Evolutionary conservation across 176 grass and related monocot genomes (phyloP), one percentile per base, ranked within the genome.

Genomic region (Puya raimondii): DNA sequence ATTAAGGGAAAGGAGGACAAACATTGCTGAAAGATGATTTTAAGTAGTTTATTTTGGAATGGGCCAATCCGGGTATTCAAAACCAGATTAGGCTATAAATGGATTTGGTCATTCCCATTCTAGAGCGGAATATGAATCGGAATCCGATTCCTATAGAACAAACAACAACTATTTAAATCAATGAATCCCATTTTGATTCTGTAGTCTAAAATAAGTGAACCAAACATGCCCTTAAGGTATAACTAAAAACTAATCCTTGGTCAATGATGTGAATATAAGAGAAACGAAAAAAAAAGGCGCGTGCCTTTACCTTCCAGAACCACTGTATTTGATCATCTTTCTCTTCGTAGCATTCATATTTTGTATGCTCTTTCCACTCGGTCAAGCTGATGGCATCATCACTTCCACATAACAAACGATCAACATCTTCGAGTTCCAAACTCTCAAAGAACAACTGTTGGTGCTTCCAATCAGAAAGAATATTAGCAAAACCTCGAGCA

Each of bases 401-500:
- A 10, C 51, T 68, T 48, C 74, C 74, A 10, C 65, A 27, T 68
- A 76, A 16, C 51, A 76, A 23, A 23, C 29, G 50, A 48, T 76
- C 74, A 48, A 76, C 21, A 59, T 76, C 74, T 68, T 76, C 65
- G 10, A 76, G 51, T 64, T 76, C 74, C 51, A 76, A 64, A 76
- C 50, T 21, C 1, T 76, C 6, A 25, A 76, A 76, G 64, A 76
- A 76, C 67, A 76, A 58, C 33, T 58, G 50, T 18, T 49, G 10
- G 64, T 76, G 5, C 27, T 48, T 49, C 68, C 64, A 25, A 14
- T 76, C 52, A 56, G 65, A 67, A 58, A 68, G 74, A 68, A 76
- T 68, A 68, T 76, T 51, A 76, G 63, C 51, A 68, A 76, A 76
- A 68, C 74, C 74, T 48, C 6, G 4, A 68, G 74, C 23, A 42